Conservation (phyloP, 805 yeast genomes). For the Kuraishia cidri region DNA sequence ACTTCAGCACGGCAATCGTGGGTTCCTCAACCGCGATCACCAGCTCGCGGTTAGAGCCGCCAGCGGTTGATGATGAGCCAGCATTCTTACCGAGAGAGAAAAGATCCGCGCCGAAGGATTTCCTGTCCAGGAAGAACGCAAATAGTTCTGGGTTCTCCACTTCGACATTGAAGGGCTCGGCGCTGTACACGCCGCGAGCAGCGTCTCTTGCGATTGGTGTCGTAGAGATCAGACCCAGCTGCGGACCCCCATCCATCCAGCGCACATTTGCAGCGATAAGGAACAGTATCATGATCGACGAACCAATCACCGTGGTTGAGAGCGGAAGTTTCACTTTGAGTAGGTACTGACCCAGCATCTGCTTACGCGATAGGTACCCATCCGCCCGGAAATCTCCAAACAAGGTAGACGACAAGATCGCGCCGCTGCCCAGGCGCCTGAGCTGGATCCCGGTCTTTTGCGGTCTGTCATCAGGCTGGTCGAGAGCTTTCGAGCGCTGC, state of each 20-base stretch:
- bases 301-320: slow-evolving; percentile 20
- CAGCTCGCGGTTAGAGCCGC: no score
- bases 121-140: slow-evolving; percentile 15
- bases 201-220: not conserved
- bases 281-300: slow-evolving; percentile 14
- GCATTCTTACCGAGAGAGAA: no score
- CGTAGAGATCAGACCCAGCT: not conserved
- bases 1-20: slow-evolving; percentile 8
- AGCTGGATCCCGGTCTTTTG: not conserved
- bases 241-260: slow-evolving; percentile 21
- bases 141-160: slow-evolving; percentile 8
- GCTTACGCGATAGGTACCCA: slow-evolving; percentile 8
- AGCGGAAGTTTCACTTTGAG: slow-evolving; percentile 27
- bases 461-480: no score
- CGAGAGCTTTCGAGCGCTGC: slow-evolving; percentile 13
- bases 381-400: slow-evolving; percentile 5
- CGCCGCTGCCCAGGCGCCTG: slow-evolving; percentile 10
- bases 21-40: slow-evolving; percentile 18
- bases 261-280: slow-evolving; percentile 20
- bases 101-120: slow-evolving; percentile 19
- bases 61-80: no score
- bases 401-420: slow-evolving; percentile 11
- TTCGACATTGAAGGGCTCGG: slow-evolving; percentile 3
- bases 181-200: not conserved
- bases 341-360: slow-evolving; percentile 18